Base-by-base conservation (phyloP, 2,329 filamentous ascomycete species). In the Exutisphaerella laricina region DNA sequence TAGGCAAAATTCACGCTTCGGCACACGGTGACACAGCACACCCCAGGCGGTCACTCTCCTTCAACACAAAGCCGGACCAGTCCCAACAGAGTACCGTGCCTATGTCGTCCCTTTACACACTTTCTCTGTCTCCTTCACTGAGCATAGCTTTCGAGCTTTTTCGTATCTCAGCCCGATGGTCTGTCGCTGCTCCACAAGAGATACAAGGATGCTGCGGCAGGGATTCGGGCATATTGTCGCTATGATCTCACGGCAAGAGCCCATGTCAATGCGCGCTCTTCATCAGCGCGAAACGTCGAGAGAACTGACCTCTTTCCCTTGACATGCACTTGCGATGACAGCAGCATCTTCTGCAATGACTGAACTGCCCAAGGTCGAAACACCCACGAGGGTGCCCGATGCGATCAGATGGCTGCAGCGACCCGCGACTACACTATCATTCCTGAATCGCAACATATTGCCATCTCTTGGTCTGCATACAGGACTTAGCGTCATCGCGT, bases 401-500 rank as follows among this genome's bases (percentile, higher is more conserved):
- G 12, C 18, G 14, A 28, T 14, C 26, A n/a, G 35, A 36, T 25
- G 22, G n/a, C n/a, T 20, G 17, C 30, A 14, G 6, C 39, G 37
- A 30, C 25, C 31, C 8, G 34, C 39, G 6, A 39, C 30, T 7
- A 23, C 39, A 16, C n/a, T 78, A 5, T 75, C 75, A 7, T 72
- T 80, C 35, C 53, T 79, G 16, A 70, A 70, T 50, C 69, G 73
- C 13, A 73, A 73, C 2, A 58, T 80, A 2, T 63, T 77, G 3
- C 77, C 77, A 0, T 78, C 75, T 0, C 63, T 79, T 26, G 67
- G 68, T 0, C 61, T 80, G 0, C 74, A 80, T 49, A 67, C 73
- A 0, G 68, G 71, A 3, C 66, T 79, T 9, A 69, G 74, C 7
- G 52, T 73, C 21, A 66, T 74, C 22, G 70, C 75, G 0, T 81